phyloP scores from a whole-genome alignment of 2,329 filamentous ascomycete genomes.

The Calcarisporium arbuscula region DNA sequence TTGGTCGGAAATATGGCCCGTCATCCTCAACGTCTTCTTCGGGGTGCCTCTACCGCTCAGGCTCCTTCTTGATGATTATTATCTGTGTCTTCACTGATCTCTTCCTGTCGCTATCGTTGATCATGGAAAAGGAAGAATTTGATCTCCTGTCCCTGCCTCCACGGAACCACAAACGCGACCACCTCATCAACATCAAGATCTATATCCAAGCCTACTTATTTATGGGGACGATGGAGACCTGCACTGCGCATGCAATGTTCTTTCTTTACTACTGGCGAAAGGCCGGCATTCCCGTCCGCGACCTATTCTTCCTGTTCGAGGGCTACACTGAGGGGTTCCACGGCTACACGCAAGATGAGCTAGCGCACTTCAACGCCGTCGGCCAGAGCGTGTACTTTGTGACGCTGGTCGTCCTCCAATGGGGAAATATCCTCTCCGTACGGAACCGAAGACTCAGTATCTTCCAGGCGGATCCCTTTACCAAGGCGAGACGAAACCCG shows the following conservation, averaged over 20 bases:
- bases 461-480: slow-evolving; percentile 43
- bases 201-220: slow-evolving; percentile 47
- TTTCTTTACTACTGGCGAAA: slow-evolving; percentile 45
- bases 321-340: slow-evolving; percentile 41
- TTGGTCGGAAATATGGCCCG: slow-evolving; percentile 53
- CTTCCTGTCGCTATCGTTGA: slow-evolving; percentile 43
- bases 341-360: slow-evolving; percentile 38
- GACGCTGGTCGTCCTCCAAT: slow-evolving; percentile 46
- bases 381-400: slow-evolving; percentile 50
- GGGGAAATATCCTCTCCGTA: slow-evolving; percentile 45
- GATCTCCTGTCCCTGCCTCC: slow-evolving; percentile 45
- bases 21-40: slow-evolving; percentile 49
- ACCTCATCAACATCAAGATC: slow-evolving; percentile 45
- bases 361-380: slow-evolving; percentile 40
- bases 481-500: slow-evolving; percentile 39
- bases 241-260: slow-evolving; percentile 45
- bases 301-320: slow-evolving; percentile 45
- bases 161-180: slow-evolving; percentile 41
- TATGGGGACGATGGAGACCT: slow-evolving; percentile 43
- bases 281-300: slow-evolving; percentile 38
- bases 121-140: slow-evolving; percentile 51
- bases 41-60: slow-evolving; percentile 45
- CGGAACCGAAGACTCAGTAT: slow-evolving; percentile 46
- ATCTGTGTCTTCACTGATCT: slow-evolving; percentile 51
- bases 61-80: slow-evolving; percentile 51